Percentiles rank a stretch among this genome's conserved stretches.
Conservation (phyloP, 495 filamentous ascomycete species). For the Cercophora sp. region DNA sequence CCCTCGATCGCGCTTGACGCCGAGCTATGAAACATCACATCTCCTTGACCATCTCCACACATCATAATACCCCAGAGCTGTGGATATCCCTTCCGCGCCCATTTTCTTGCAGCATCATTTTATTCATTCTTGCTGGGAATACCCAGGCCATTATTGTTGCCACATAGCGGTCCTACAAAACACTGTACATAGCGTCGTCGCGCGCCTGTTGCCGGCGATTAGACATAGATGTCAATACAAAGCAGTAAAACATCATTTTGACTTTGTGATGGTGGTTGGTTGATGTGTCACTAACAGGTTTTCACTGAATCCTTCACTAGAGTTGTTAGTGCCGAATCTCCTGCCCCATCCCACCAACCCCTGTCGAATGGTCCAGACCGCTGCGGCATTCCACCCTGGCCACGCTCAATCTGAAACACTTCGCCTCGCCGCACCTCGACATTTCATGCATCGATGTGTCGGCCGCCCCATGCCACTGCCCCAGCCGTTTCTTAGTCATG, state of each 20-base stretch:
- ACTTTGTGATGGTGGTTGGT: too few relatives aligned
- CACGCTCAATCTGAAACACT: background rate
- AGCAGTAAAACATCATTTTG: constrained; percentile 2
- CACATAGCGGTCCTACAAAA: constrained; percentile 2
- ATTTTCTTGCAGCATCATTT: constrained; percentile 5
- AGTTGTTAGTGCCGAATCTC: background rate
- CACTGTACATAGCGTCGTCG: constrained; percentile 10
- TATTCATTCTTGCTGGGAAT: background rate
- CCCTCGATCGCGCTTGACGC: background rate
- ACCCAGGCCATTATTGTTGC: background rate
- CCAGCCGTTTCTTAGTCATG: background rate
- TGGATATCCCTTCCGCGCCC: constrained; percentile 1
- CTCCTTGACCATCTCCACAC: background rate
- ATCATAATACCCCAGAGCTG: background rate
- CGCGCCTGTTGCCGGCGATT: constrained; percentile 2
- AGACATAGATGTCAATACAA: constrained; percentile 13
- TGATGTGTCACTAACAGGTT: background rate
- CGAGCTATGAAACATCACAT: background rate
- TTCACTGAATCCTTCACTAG: background rate
- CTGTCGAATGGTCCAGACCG: background rate
- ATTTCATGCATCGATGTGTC: background rate
- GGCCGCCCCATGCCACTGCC: background rate
- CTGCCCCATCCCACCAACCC: background rate
- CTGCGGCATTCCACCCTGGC: background rate
- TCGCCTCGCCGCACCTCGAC: background rate